phyloP scores from a whole-genome alignment of 371 early-diverging fungal genomes.

The Cokeromyces recurvatus region DNA sequence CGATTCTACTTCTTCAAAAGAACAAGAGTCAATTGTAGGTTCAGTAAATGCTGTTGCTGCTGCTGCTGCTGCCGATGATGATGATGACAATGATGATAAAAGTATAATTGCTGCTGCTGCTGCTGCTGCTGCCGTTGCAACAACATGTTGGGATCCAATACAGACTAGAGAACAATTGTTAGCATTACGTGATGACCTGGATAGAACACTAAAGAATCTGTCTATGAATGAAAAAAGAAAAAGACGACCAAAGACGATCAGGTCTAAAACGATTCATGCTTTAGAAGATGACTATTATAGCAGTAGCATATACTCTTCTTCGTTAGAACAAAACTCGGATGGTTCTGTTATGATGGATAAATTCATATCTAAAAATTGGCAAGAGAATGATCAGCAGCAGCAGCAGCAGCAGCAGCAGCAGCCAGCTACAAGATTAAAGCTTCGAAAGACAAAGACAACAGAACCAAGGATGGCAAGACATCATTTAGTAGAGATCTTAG shows the following conservation, averaged over 20 bases:
- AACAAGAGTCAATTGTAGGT: neutral
- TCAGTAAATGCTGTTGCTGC: neutral
- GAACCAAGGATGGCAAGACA: conserved; percentile 9
- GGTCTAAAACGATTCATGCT: no score
- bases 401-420: no score
- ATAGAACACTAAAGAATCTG: conserved; percentile 6
- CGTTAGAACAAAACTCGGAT: conserved; percentile 7
- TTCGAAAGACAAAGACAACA: conserved; percentile 12
- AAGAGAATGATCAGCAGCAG: neutral
- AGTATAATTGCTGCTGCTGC: neutral
- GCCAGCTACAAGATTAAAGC: no score
- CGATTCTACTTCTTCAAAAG: neutral
- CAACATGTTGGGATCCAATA: conserved; percentile 30
- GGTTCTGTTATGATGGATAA: conserved; percentile 2
- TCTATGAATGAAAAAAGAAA: neutral
- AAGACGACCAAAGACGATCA: neutral
- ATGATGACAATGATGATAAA: conserved; percentile 12
- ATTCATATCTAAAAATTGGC: neutral
- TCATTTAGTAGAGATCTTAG: conserved; percentile 40
- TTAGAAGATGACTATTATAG: no score
- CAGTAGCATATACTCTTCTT: no score
- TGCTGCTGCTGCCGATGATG: neutral
- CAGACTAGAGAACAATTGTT: conserved; percentile 23
- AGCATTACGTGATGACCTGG: conserved; percentile 22
- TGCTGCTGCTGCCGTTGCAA: neutral